phyloP scores from a whole-genome alignment of 768 basidiomycete genomes.

The Suillus subalutaceus region DNA sequence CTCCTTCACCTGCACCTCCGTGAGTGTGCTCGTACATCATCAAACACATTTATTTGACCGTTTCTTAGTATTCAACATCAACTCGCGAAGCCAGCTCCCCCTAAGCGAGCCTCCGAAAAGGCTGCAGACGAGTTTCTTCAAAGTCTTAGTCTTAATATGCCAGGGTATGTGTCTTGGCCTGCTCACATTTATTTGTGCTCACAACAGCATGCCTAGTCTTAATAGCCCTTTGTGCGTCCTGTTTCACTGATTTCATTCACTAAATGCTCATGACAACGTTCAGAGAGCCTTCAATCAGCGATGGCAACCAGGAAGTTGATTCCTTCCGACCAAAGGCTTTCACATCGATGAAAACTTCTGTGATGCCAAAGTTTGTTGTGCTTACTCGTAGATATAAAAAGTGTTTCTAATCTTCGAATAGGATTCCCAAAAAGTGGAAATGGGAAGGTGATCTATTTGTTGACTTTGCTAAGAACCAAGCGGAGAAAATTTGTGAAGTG shows the following conservation, averaged over 20 bases:
- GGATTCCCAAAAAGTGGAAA: conserved; percentile 63
- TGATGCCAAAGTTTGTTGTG: conserved; percentile 32
- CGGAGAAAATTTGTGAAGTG: conserved; percentile 53
- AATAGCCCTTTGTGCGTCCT: conserved; percentile 27
- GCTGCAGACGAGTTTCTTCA: conserved; percentile 29
- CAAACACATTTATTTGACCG: neutral
- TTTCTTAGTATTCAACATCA: conserved; percentile 9
- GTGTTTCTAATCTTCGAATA: conserved; percentile 26
- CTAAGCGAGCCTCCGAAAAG: conserved; percentile 25
- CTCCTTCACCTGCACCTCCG: neutral
- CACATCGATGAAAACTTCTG: conserved; percentile 17
- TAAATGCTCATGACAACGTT: neutral
- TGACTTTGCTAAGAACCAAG: conserved; percentile 35
- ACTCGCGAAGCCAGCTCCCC: conserved; percentile 14
- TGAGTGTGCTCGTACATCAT: neutral
- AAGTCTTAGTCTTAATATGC: conserved; percentile 28
- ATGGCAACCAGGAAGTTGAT: conserved; percentile 9
- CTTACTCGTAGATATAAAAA: neutral
- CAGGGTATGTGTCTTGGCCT: conserved; percentile 22
- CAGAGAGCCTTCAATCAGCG: conserved; percentile 22
- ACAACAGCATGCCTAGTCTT: conserved; percentile 22
- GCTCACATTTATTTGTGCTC: neutral
- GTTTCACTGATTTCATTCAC: neutral
- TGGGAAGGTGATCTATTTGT: conserved; percentile 64
- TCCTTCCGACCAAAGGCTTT: conserved; percentile 7